Evolutionary conservation across 1,284 basidiomycete genomes (phyloP), one percentile per base, ranked within the genome.

Genomic region (Naganishia sp.): DNA sequence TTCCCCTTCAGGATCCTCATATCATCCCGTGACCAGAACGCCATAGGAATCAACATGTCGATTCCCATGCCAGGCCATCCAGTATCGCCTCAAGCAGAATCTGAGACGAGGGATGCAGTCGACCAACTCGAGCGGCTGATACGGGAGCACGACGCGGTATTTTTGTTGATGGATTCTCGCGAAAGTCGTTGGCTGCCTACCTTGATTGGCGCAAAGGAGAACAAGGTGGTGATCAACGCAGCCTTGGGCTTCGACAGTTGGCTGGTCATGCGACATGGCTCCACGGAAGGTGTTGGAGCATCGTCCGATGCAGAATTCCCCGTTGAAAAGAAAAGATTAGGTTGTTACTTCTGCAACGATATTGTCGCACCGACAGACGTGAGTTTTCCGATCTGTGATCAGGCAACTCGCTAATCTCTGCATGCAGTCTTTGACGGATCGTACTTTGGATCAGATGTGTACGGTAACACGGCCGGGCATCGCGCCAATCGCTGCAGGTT

Each of bases 11-110:
- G 17, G 13, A 39, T 10, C 13, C 35, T 39, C 35, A 39, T 35
- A 7, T 39, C 39, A 15, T 42, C 28, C 45, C 41, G 45, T 62
- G 3, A n/a, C 10, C 70, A 94, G 90, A 88, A 92, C 66, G 86
- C 93, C 0, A 83, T 82, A 0, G 94, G 92, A 0, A 81, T 89
- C 71, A 82, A 84, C 13, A 80, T 99, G 13, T 85, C 86, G 17
- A 90, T 99, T 68, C 95, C 96, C 0, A 99, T 99, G 95, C 96
- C 96, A 0, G 96, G 96, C 0, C 95, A 99, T 74, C 94, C 94
- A 0, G 84, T 98, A 60, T 86, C 82, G 1, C 52, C 84, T 0
- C 76, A 81, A 0, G 83, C 84, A 0, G 75, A 87, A 2, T 83
- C 83, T 5, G 82, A 85, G 0, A 84, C 60, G 0, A 54, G 85